These are phyloP conservation scores for Stemphylium vesicarium DNA, from an alignment of 2,329 filamentous ascomycete species.

Conservation along the genomic window DNA sequence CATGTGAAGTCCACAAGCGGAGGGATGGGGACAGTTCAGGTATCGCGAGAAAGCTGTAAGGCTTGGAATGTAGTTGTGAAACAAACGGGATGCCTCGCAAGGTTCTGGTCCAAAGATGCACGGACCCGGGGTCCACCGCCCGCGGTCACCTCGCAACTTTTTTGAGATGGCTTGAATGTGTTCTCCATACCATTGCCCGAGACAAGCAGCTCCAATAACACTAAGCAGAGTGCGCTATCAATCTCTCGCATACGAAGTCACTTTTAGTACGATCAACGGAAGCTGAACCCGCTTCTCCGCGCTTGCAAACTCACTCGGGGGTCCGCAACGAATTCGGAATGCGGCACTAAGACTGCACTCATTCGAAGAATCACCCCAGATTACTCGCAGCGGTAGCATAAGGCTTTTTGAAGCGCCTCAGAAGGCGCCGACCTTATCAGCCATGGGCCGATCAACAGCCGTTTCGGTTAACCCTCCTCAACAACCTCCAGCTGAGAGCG, in stretches of 20 bases:
- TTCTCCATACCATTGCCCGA: conserved; percentile 14
- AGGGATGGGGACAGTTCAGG: not conserved
- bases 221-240: not conserved
- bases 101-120: not conserved
- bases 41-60: not conserved
- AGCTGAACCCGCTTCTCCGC: not conserved
- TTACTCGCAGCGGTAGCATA: conserved; percentile 12
- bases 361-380: conserved; percentile 18
- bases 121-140: conserved; percentile 16
- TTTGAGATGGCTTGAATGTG: conserved; percentile 6
- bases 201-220: not conserved
- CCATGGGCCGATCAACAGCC: conserved; percentile 32
- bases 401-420: conserved; percentile 28
- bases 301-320: conserved; percentile 12
- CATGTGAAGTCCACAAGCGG: too few relatives aligned
- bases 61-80: not conserved
- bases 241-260: not conserved
- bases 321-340: conserved; percentile 27
- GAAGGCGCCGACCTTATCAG: conserved; percentile 29
- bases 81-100: not conserved
- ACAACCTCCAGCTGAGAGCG: conserved; percentile 23
- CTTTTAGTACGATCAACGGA: conserved; percentile 1
- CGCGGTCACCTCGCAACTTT: conserved; percentile 23
- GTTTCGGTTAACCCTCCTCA: conserved; percentile 25
- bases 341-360: conserved; percentile 28